Percentiles rank a stretch among this genome's conserved stretches.
These are phyloP conservation scores for Tricholoma furcatifolium DNA, from an alignment of 768 basidiomycete species.

Conservation along the genomic window DNA sequence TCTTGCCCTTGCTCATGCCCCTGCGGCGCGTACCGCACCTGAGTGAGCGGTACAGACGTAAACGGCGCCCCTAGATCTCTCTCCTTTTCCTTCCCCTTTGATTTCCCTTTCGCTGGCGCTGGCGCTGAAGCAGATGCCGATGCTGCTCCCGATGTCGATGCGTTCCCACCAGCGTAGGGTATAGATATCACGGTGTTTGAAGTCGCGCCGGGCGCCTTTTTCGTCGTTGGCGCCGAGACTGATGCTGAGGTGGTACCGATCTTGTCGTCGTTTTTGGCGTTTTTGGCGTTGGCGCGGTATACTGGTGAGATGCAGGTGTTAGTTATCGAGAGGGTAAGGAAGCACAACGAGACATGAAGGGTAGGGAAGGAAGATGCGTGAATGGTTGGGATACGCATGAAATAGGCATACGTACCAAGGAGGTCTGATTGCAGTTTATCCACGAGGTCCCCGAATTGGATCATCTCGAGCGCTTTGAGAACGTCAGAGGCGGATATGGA, in stretches of 20 bases:
- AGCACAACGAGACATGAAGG: no score
- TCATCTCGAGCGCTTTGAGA: slow-evolving; percentile 77
- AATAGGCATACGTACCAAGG: slow-evolving; percentile 40
- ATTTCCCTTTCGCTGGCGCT: slow-evolving; percentile 16
- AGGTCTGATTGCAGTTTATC: slow-evolving; percentile 65
- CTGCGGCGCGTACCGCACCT: background rate
- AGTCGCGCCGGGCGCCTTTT: no score
- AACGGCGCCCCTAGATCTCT: slow-evolving; percentile 30
- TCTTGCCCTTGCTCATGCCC: no score
- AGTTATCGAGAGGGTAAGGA: no score
- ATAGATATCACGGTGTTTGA: no score
- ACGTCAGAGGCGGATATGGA: slow-evolving; percentile 89
- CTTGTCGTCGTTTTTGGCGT: no score
- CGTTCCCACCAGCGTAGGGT: no score
- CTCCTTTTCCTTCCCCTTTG: slow-evolving; percentile 38
- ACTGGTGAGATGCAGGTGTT: no score
- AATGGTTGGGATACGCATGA: background rate
- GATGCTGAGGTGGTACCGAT: no score
- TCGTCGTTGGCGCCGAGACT: no score
- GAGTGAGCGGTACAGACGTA: slow-evolving; percentile 26
- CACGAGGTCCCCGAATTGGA: slow-evolving; percentile 74
- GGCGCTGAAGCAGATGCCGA: background rate
- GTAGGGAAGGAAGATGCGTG: slow-evolving; percentile 51
- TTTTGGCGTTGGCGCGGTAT: no score
- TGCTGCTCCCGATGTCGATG: no score